These are phyloP conservation scores for Leccinum incarnatum DNA, from an alignment of 768 basidiomycete genomes.

Conservation along the genomic window DNA sequence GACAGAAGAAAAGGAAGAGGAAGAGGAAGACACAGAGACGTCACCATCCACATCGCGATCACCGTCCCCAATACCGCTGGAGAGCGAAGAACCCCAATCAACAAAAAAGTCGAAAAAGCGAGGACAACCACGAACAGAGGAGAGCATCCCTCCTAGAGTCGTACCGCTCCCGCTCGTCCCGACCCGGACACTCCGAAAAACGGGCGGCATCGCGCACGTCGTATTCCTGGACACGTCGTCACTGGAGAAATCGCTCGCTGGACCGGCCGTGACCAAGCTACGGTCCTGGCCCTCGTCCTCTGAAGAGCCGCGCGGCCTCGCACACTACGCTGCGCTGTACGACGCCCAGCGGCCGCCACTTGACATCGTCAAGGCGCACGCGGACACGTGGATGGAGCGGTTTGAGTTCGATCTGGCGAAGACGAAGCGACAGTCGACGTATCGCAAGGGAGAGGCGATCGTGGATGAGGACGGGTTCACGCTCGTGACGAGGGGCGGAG, in stretches of 20 bases:
- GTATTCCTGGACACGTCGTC: constrained; percentile 71
- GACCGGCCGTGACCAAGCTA: constrained; percentile 31
- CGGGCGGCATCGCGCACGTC: constrained; percentile 71
- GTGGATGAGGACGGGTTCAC: constrained; percentile 96
- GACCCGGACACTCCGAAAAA: constrained; percentile 56
- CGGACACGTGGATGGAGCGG: constrained; percentile 71
- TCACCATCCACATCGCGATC: background rate
- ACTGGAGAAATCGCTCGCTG: constrained; percentile 58
- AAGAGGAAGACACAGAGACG: background rate
- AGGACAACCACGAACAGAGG: constrained; percentile 23
- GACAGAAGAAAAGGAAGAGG: constrained; percentile 32
- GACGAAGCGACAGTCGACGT: constrained; percentile 59
- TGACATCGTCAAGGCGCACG: constrained; percentile 69
- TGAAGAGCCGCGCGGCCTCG: constrained; percentile 63
- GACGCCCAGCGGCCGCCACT: constrained; percentile 72
- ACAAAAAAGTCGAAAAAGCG: constrained; percentile 30
- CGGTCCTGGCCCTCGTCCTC: constrained; percentile 63
- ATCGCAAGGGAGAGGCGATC: constrained; percentile 80
- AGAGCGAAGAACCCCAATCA: constrained; percentile 17
- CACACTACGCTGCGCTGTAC: constrained; percentile 68
- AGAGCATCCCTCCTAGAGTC: constrained; percentile 46
- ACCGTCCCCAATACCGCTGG: background rate
- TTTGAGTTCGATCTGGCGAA: constrained; percentile 66
- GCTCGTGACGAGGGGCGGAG: constrained; percentile 88
- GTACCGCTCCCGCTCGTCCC: constrained; percentile 54